Evolutionary conservation across 805 yeast species (phyloP), one percentile per base, ranked within the genome.

Genomic region (Metschnikowia peoriensis): DNA sequence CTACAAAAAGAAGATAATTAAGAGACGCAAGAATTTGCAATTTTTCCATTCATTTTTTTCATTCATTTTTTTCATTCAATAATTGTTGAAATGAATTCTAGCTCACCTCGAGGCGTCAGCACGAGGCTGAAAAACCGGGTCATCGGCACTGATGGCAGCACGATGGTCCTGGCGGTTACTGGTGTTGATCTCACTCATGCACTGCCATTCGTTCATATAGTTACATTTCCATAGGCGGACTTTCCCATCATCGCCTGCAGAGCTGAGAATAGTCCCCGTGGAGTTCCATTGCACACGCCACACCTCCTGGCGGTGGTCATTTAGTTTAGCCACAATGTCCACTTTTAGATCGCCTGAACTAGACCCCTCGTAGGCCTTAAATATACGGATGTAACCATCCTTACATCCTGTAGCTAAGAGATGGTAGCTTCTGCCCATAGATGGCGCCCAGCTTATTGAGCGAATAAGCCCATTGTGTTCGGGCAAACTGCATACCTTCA

Each of bases 281-380:
- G 86, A 68, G 66, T 94, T 94, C 98, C 99, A 94, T 28, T 88
- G 81, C 1, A 94, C 98, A 39, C 92, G 81, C 99, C 99, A 94
- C 1, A 94, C 97, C 69, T 94, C 96, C 50, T 88, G 86, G 54
- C 82, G 80, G 65, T 89, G 96, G 65, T 88, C 94, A 54, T 78
- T 84, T 57, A 88, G 82, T 59, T 82, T 82, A 44, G 89, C 86
- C 45, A 88, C 64, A 14, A 82, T 73, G 55, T 84, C 88, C 12
- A 88, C 80, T 37, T 76, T 72, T 52, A 70, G 67, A 47, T 62
- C 62, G 50, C 61, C 61, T 48, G 49, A 38, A 15, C 62, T 57
- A 34, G 64, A 58, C 54, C 22, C 22, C 22, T 85, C 91, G 4
- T 76, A 74, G 6, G 91, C 75, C 67, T 88, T 89, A 76, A 86